Evolutionary conservation across 306 rosid genomes (phyloP), one percentile per base, ranked within the genome.

Genomic region (Nissolia schottii): DNA sequence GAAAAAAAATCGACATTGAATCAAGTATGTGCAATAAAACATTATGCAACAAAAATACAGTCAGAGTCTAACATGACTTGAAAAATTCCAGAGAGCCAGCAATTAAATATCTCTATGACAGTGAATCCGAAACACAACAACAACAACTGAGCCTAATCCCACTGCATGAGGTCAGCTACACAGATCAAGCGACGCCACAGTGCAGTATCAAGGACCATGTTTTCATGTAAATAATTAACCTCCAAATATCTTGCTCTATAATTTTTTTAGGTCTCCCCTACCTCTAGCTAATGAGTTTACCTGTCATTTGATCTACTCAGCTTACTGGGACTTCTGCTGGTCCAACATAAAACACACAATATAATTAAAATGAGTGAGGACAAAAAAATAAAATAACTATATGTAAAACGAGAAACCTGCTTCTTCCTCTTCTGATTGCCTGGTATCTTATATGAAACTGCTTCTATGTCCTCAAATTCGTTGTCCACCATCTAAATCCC

Each of bases 401-500:
- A 5, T 50, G 38, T 32, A 27, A 25, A 1, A 67, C 15, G 1
- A 68, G 3, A 45, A 66, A 83, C 84, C 82, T 79, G 77, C 12
- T 83, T 83, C 66, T 40, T 76, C 59, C 84, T 79, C 63, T 60
- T 82, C 54, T 54, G 87, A 61, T 66, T 76, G 69, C 18, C 76
- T 23, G 62, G 43, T 11, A 66, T 65, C 67, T 67, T 71, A 37
- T 76, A 82, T 37, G 80, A 76, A 55, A 67, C 82, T 45, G 32
- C 49, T 53, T 55, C 56, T 54, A 34, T 67, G 10, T 27, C 73
- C 20, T 79, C 77, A 60, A 80, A 66, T 71, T 83, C 87, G 34
- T 53, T 70, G 45, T 79, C 79, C 87, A 79, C 79, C 87, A 79
- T 83, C 84, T 79, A 59, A 10, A 49, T 65, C 25, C 48, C 32